Conservation (phyloP, 768 basidiomycete genomes). For the Termitomyces eurrhizus region DNA sequence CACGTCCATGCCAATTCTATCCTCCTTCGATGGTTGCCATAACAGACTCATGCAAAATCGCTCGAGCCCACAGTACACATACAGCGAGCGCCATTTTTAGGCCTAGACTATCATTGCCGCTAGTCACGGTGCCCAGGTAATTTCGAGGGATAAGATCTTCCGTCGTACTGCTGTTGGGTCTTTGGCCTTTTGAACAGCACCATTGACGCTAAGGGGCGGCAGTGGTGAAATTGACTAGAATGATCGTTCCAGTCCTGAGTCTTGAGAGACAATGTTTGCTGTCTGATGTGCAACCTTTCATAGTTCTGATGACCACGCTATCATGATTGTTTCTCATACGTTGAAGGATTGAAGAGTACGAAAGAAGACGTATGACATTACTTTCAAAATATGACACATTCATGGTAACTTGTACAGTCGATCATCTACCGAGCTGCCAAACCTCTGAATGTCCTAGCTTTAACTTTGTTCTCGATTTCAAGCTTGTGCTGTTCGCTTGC, state of each 20-base stretch:
- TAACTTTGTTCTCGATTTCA: too few relatives aligned
- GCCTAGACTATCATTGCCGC: conserved; percentile 64
- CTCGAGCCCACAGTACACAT: conserved; percentile 44
- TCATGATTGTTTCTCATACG: not conserved
- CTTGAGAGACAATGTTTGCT: too few relatives aligned
- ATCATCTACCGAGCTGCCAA: not conserved
- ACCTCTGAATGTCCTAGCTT: not conserved
- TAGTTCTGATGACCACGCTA: too few relatives aligned
- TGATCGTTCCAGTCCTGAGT: conserved; percentile 6
- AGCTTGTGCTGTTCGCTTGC: not conserved
- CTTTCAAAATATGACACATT: not conserved
- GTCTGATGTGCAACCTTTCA: too few relatives aligned
- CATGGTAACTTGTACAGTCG: not conserved
- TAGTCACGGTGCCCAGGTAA: conserved; percentile 57
- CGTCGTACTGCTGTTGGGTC: conserved; percentile 30
- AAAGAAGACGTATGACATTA: not conserved
- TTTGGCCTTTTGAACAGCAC: conserved; percentile 40
- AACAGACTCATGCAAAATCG: conserved; percentile 64
- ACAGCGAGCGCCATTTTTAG: conserved; percentile 75
- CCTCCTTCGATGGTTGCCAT: conserved; percentile 26
- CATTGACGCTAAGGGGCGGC: conserved; percentile 56
- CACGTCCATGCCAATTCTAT: conserved; percentile 17
- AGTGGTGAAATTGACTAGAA: conserved; percentile 46
- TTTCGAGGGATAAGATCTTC: conserved; percentile 36
- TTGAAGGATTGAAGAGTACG: not conserved